phyloP scores from a whole-genome alignment of 1,284 basidiomycete genomes.

The Puccinia coronata region DNA sequence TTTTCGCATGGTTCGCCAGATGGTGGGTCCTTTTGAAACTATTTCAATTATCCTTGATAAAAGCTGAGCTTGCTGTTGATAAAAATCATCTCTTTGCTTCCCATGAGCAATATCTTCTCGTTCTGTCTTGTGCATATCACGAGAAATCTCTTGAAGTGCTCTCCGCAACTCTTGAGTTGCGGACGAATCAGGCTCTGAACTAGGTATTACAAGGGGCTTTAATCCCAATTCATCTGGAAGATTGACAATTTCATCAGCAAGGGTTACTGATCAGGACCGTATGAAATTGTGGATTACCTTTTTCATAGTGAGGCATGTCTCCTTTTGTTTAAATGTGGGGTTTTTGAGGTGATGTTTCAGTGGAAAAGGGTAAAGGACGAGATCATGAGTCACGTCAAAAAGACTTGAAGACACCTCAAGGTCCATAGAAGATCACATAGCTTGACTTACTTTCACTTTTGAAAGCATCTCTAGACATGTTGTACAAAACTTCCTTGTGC shows the following conservation, averaged over 20 bases:
- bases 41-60: not conserved
- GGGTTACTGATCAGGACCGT: no score
- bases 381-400: not conserved
- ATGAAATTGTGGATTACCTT: not conserved
- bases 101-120: not conserved
- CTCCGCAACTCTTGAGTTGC: not conserved
- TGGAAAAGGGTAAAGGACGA: not conserved
- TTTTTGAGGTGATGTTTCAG: not conserved
- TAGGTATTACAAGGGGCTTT: not conserved
- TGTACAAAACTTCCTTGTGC: not conserved
- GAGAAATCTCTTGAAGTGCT: not conserved
- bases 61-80: not conserved
- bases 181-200: not conserved
- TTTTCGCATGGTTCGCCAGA: conserved; percentile 8
- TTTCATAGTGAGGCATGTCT: not conserved
- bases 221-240: not conserved
- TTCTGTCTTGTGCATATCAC: not conserved
- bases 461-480: not conserved
- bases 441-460: conserved; percentile 13
- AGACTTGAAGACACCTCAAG: no score
- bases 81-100: not conserved
- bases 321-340: not conserved
- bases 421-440: not conserved
- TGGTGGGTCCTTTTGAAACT: not conserved
- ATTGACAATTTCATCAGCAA: not conserved